Evolutionary conservation across 1,284 basidiomycete genomes (phyloP), one percentile per base, ranked within the genome.

Genomic region (Garcileccinum viscosum): DNA sequence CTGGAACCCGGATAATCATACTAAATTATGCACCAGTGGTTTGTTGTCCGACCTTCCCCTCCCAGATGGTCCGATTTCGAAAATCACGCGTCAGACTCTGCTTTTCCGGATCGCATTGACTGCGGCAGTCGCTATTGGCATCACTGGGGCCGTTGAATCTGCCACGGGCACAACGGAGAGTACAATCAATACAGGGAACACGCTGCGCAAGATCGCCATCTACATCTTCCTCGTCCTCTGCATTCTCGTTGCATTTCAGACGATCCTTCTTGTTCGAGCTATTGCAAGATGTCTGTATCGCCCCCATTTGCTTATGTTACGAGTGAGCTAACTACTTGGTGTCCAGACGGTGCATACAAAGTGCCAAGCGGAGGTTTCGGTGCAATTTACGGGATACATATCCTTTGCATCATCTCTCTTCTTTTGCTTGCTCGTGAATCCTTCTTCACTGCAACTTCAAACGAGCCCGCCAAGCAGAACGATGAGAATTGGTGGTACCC

Each of bases 401-500:
- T 86, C 50, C 79, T 87, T 47, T 73, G 77, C 22, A 35, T 75
- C 63, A 82, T 87, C 62, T 78, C 83, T 9, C 15, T 81, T 3
- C 73, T 86, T 19, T 76, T 87, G 61, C 77, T 87, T 32, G 66
- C 82, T 30, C 82, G 86, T 27, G 83, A 86, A 69, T 72, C 77
- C 2, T 87, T 84, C 78, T 77, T 80, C 58, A 73, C 75, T 7
- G 83, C 79, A 12, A 85, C 85, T 1, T 64, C 81, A 24, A 73
- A 72, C 53, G 63, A 81, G 63, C 4, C 53, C 5, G 17, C 72
- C 1, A 78, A 73, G 67, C 80, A 82, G 69, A 78, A 81, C 50
- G 76, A 84, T 33, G 85, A 87, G 70, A 73, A 78, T 35, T 77
- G 81, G 58, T 87, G 84, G 84, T 87, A 86, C 67, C 84, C 86